Conservation (phyloP, 352 stramenopile species). For the Phytopythium aichiense region DNA sequence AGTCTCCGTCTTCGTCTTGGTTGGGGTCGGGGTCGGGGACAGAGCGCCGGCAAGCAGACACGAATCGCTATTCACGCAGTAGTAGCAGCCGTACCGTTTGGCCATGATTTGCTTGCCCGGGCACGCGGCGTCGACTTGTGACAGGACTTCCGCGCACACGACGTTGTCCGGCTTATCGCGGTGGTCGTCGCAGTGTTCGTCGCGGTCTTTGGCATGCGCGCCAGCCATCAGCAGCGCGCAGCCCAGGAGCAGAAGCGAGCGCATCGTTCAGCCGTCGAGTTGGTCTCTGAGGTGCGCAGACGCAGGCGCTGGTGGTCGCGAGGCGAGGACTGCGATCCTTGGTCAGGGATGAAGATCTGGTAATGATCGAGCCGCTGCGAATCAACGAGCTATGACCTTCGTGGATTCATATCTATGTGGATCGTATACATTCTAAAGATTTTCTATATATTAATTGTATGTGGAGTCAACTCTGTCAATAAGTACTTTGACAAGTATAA, state of each 20-base stretch:
- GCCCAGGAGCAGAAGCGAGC: not conserved
- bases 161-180: not conserved
- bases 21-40: too few species aligned
- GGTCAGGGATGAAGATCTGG: not conserved
- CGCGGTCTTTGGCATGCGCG: not conserved
- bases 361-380: not conserved
- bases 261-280: not conserved
- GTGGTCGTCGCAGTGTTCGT: not conserved
- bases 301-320: not conserved
- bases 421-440: not conserved
- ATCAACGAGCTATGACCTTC: not conserved
- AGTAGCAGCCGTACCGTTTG: slow-evolving; percentile 40
- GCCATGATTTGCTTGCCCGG: slow-evolving; percentile 22
- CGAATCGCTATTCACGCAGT: slow-evolving; percentile 32
- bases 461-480: not conserved
- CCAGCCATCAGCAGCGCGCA: not conserved
- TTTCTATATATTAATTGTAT: not conserved
- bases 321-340: not conserved
- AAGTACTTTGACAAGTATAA: not conserved
- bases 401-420: not conserved
- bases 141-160: not conserved
- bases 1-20: not conserved
- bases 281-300: not conserved
- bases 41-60: slow-evolving; percentile 11
- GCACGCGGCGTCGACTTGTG: not conserved